Conservation (phyloP, 176 grass and related monocot genomes). For the sorghum (Sorghum bicolor) region Sorghum_bicolor_NCBIv3 NC_012871.2:58670001-58670500, state of each 20-base stretch:
- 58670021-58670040: conserved; percentile 14
- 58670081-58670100: conserved; percentile 24
- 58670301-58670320: conserved; percentile 52
- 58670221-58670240: conserved; percentile 63
- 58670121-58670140: conserved; percentile 61
- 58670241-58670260: conserved; percentile 67
- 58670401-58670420: conserved; percentile 91
- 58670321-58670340: conserved; percentile 1
- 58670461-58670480: conserved; percentile 78
- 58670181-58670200: conserved; percentile 75
- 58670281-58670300: conserved; percentile 72
- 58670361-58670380: conserved; percentile 19
- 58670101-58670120: conserved; percentile 72
- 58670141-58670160: conserved; percentile 79
- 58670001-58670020: conserved; percentile 14
- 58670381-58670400: conserved; percentile 41
- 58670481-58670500: conserved; percentile 94
- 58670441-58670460: conserved; percentile 60
- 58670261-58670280: conserved; percentile 63
- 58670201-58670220: conserved; percentile 72
- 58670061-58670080: conserved; percentile 18
- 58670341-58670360: not conserved
- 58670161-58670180: conserved; percentile 99
- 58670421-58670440: conserved; percentile 79
- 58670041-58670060: conserved; percentile 17